Evolutionary conservation across 2,329 filamentous ascomycete species (phyloP).

Genomic region (Aschersonia sp.): DNA sequence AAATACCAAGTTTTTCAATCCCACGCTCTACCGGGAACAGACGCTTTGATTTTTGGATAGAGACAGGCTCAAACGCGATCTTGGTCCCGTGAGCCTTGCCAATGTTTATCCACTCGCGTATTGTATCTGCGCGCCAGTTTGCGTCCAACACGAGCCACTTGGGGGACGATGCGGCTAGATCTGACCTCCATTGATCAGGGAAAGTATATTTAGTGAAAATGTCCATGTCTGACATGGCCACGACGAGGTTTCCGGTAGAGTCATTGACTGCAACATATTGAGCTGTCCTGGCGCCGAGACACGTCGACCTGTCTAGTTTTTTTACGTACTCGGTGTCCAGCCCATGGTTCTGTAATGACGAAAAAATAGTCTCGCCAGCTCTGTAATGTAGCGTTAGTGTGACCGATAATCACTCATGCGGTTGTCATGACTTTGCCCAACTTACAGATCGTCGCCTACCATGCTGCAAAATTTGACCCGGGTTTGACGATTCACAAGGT

Average conservation of each 20-base stretch:
- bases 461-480: constrained; percentile 65
- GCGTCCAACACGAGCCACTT: constrained; percentile 74
- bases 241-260: constrained; percentile 62
- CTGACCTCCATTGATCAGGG: constrained; percentile 42
- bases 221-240: constrained; percentile 93
- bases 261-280: constrained; percentile 91
- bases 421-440: constrained; percentile 2
- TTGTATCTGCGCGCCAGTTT: constrained; percentile 60
- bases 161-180: constrained; percentile 41
- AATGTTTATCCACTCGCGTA: constrained; percentile 53
- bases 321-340: constrained; percentile 52
- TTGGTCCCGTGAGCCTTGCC: constrained; percentile 39
- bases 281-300: constrained; percentile 52
- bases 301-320: constrained; percentile 31
- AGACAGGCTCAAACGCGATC: constrained; percentile 82
- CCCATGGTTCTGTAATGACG: constrained; percentile 46
- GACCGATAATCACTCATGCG: not conserved
- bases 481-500: constrained; percentile 43
- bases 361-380: constrained; percentile 59
- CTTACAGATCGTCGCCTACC: constrained; percentile 62
- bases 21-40: constrained; percentile 40
- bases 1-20: constrained; percentile 31
- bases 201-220: constrained; percentile 52
- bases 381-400: constrained; percentile 17
- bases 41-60: constrained; percentile 57